These are phyloP conservation scores for Gossypium sturtianum DNA, from an alignment of 345 rosid genomes.

Conservation along the genomic window DNA sequence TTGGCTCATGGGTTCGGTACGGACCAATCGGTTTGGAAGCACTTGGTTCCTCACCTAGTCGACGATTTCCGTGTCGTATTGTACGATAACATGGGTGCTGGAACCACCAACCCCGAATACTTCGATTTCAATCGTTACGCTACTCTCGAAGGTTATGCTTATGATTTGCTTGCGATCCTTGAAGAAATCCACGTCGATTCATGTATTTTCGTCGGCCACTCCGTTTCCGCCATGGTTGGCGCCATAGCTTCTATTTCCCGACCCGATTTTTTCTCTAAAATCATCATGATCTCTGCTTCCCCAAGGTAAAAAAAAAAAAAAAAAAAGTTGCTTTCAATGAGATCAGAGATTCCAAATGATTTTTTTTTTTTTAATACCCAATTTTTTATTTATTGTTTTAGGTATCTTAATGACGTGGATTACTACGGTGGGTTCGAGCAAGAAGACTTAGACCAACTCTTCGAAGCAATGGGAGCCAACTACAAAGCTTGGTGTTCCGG, in stretches of 20 bases:
- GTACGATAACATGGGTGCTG: slow-evolving; percentile 90
- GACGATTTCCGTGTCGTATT: slow-evolving; percentile 59
- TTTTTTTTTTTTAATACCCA: not conserved
- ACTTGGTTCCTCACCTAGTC: slow-evolving; percentile 74
- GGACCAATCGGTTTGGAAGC: slow-evolving; percentile 93
- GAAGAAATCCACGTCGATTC: slow-evolving; percentile 54
- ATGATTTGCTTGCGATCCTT: slow-evolving; percentile 72
- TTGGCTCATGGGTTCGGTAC: slow-evolving; percentile 91
- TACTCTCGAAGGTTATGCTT: slow-evolving; percentile 67
- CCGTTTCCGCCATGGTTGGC: slow-evolving; percentile 79
- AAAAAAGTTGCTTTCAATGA: not conserved
- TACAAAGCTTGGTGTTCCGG: slow-evolving; percentile 91
- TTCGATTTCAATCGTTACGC: slow-evolving; percentile 76
- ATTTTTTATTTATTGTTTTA: not conserved
- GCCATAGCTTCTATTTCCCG: slow-evolving; percentile 76
- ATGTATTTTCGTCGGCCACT: slow-evolving; percentile 76
- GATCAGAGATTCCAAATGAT: not conserved
- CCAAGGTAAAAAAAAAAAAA: slow-evolving; percentile 49
- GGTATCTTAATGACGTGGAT: slow-evolving; percentile 69
- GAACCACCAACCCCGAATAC: slow-evolving; percentile 84
- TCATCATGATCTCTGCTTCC: slow-evolving; percentile 63
- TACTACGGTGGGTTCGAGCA: slow-evolving; percentile 87
- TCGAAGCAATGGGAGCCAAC: slow-evolving; percentile 68
- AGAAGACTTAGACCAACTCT: slow-evolving; percentile 70
- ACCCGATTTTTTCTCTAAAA: slow-evolving; percentile 72